Base-by-base conservation (phyloP, 805 yeast genomes). In the Candida yuanshanica region DNA sequence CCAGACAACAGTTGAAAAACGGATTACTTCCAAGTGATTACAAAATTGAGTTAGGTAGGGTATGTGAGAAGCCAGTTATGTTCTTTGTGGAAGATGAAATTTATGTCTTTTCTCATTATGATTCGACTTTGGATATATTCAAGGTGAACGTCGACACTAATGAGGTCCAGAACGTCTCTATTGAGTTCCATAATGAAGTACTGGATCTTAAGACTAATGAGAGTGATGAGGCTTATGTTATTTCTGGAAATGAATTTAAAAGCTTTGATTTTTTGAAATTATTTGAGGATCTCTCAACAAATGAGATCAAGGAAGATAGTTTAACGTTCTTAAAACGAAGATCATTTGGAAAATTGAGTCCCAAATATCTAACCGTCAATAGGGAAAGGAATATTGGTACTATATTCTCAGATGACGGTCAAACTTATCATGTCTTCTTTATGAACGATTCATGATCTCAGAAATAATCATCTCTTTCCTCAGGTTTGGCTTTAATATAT, bases 391-490 rank as follows among this genome's bases (percentile, higher is more conserved):
- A 54, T 1, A 51, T 59, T 36, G 71, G 69, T 5, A 65, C 69
- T 44, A 47, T 70, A 10, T 47, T 70, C n/a, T 69, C 69, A 25
- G 42, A 52, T 7, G 62, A 68, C 37, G 58, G 58, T 18, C 41
- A 38, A 20, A 32, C 20, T 5, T 44, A 44, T 36, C 37, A 38
- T 18, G 33, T 45, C 12, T 17, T 33, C 33, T 20, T 29, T 17
- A n/a, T 31, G 34, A 17, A 31, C 11, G 5, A 18, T 7, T 9
- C 25, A 23, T 9, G 12, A 4, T 31, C 34, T 31, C 12, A 31
- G 16, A 33, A 45, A 25, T 36, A 46, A 11, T 41, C 34, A 14
- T 38, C 33, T n/a, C 37, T 31, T 10, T 44, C 29, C 1, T 35
- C 36, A 9, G 38, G 33, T 10, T 34, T 27, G 12, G 51, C 46